Base-by-base conservation (phyloP, 371 early-diverging fungal species). In the Haplosporangium sp. region DNA sequence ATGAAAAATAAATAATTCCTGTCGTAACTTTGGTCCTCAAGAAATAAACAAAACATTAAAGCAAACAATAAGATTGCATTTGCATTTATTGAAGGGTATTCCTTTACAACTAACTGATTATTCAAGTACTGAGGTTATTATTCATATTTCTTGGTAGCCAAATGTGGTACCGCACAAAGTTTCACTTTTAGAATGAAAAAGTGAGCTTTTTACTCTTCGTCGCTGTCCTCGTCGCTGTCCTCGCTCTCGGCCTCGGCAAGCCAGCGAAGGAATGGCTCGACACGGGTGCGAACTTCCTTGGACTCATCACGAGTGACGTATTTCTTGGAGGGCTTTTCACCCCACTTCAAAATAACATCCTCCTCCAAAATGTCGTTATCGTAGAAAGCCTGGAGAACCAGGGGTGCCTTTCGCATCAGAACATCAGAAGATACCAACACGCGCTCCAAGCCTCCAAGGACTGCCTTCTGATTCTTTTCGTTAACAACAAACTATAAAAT, bases 371-470 rank as follows among this genome's bases (percentile, higher is more conserved):
- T 83, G 67, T 99, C 98, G 62, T 86, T 90, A 65, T 97, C 95
- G 78, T 96, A 98, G 59, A 97, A 85, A 39, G 89, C 91, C 92
- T 95, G 95, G 82, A 99, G 87, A 63, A 97, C 91, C 56, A 88
- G 73, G 19, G 95, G 90, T 11, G 92, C 87, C 86, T 95, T 94
- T 72, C 89, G 78, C 71, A 95, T 74, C 50, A 96, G 87, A 35
- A 88, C 89, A 65, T 90, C 88, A 81, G 92, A 86, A 7, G 83
- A 85, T 39, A 91, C 84, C 44, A 97, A 88, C 27, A 97, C 87
- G 63, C 96, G 92, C 84, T 98, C 99, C 71, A 98, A 88, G 38
- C 97, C 97, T 76, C 98, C 98, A 9, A 98, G 84, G 37, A 96
- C 83, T 9, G 93, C 93, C 84, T 93, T 94, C 85, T 97, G 97